These are phyloP conservation scores for Aurinia saxatilis DNA, from an alignment of 345 rosid species.

Conservation along the genomic window DNA sequence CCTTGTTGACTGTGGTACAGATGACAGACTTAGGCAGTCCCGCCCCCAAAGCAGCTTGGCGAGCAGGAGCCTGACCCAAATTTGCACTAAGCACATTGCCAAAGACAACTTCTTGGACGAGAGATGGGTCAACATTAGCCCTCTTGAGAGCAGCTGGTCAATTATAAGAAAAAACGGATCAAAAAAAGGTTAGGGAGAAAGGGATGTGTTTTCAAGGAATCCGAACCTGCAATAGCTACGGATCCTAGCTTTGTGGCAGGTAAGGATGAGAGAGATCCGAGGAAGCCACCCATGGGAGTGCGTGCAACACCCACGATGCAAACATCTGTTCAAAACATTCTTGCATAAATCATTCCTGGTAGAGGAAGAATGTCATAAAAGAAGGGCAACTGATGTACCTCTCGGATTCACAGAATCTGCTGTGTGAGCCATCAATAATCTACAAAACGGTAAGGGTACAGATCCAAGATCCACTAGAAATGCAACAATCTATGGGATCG, in stretches of 20 bases:
- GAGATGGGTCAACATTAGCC: slow-evolving; percentile 80
- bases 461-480: neutral
- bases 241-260: slow-evolving; percentile 97
- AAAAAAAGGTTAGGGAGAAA: neutral
- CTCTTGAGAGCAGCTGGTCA: slow-evolving; percentile 78
- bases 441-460: slow-evolving; percentile 5
- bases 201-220: neutral
- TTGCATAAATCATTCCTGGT: neutral
- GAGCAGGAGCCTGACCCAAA: slow-evolving; percentile 99
- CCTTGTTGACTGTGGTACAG: slow-evolving; percentile 93
- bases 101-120: slow-evolving; percentile 85
- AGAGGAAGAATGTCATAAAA: neutral
- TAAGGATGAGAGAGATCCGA: slow-evolving; percentile 74
- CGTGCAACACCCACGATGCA: slow-evolving; percentile 97
- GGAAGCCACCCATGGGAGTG: slow-evolving; percentile 95
- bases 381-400: slow-evolving; percentile 33
- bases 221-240: slow-evolving; percentile 63
- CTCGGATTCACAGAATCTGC: slow-evolving; percentile 66
- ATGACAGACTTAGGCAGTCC: slow-evolving; percentile 83
- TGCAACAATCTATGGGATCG: slow-evolving; percentile 5
- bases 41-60: slow-evolving; percentile 96
- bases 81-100: slow-evolving; percentile 96
- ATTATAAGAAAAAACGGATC: neutral
- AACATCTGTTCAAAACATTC: slow-evolving; percentile 51
- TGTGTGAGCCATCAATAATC: slow-evolving; percentile 46